Conservation (phyloP, 495 filamentous ascomycete species). For the Penicillium macrosclerotiorum region DNA sequence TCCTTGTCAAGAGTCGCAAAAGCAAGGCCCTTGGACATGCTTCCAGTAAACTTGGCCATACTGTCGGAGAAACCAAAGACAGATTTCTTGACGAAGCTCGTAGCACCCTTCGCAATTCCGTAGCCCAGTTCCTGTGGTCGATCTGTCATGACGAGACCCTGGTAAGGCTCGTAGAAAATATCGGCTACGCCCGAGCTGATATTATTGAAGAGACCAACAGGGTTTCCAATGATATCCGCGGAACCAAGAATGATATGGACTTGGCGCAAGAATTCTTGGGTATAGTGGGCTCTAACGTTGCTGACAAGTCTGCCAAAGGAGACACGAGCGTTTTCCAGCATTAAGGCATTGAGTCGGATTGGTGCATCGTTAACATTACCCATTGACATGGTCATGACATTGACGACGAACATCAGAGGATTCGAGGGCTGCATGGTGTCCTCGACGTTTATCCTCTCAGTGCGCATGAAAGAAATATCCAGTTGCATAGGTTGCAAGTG, state of each 20-base stretch:
- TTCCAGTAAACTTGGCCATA: constrained; percentile 93
- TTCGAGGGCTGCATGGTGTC: constrained; percentile 83
- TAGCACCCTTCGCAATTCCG: constrained; percentile 94
- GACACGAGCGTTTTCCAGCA: constrained; percentile 93
- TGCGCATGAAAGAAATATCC: constrained; percentile 94
- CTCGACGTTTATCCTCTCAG: constrained; percentile 93
- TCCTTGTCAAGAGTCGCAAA: constrained; percentile 97
- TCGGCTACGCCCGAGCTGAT: constrained; percentile 94
- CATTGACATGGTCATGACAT: constrained; percentile 98
- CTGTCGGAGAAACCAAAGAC: constrained; percentile 96
- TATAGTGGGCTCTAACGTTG: constrained; percentile 90
- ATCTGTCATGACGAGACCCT: constrained; percentile 95
- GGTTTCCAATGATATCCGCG: constrained; percentile 97
- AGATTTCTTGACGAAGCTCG: constrained; percentile 96
- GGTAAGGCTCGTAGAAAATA: constrained; percentile 98
- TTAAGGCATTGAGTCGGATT: constrained; percentile 84
- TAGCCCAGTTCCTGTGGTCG: constrained; percentile 89
- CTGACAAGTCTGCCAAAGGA: constrained; percentile 78
- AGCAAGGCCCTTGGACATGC: constrained; percentile 92
- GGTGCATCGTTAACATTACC: constrained; percentile 98
- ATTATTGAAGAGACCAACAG: constrained; percentile 96
- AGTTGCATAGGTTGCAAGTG: constrained; percentile 98
- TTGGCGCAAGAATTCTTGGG: constrained; percentile 91
- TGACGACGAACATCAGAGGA: constrained; percentile 96
- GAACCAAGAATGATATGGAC: constrained; percentile 95